Evolutionary conservation across 73 alveolate genomes (phyloP).

Genomic region (Paramecium sexaurelia): DNA sequence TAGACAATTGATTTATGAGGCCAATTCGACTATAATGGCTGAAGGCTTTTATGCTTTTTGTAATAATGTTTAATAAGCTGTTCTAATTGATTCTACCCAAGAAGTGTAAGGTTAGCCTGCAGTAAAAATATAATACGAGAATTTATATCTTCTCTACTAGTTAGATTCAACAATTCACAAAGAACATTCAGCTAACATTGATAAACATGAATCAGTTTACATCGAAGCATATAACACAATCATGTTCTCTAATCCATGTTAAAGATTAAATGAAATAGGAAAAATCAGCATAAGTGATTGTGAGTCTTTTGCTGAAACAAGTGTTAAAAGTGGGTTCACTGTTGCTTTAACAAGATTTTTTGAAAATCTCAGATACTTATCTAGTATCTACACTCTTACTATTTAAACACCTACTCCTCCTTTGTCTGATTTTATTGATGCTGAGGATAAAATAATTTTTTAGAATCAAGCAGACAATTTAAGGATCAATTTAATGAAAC

Average conservation of each 20-base stretch:
- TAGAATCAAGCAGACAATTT: not conserved
- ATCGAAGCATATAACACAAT: constrained; percentile 32
- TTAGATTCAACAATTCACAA: constrained; percentile 11
- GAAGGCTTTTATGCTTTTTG: constrained; percentile 46
- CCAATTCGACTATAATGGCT: not conserved
- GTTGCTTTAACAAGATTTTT: constrained; percentile 41
- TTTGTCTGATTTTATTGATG: not conserved
- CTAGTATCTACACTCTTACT: not conserved
- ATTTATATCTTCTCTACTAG: constrained; percentile 7
- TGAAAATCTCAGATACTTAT: constrained; percentile 34
- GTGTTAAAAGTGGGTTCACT: constrained; percentile 44
- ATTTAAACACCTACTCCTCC: not conserved
- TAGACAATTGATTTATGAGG: not conserved
- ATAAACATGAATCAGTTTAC: not conserved
- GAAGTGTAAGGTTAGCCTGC: not conserved
- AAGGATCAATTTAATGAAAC: constrained; percentile 9
- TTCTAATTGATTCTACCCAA: not conserved
- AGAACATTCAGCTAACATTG: constrained; percentile 43
- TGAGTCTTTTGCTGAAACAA: constrained; percentile 26
- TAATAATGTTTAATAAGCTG: constrained; percentile 42
- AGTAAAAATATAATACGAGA: not conserved
- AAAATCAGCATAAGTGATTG: constrained; percentile 22
- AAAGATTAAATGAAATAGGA: not conserved
- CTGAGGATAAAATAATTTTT: not conserved
- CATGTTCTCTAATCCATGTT: constrained; percentile 49